phyloP scores from a whole-genome alignment of 768 basidiomycete genomes.

The Termitomyces titanicus region DNA sequence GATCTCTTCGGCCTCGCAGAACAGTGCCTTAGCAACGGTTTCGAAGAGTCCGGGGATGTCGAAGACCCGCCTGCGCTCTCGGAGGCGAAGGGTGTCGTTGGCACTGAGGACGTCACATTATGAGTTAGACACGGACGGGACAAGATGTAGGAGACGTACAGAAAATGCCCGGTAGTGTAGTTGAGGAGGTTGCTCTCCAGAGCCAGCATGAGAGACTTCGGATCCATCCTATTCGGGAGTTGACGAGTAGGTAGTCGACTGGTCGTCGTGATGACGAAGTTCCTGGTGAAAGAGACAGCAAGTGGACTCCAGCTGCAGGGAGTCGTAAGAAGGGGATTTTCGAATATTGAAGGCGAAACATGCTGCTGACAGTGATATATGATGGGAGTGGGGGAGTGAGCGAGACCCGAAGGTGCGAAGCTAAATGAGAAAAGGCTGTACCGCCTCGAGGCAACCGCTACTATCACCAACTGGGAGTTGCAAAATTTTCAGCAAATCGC shows the following conservation, averaged over 20 bases:
- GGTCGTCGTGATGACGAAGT: slow-evolving; percentile 14
- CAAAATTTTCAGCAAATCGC: too few relatives aligned
- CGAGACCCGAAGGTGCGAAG: too few relatives aligned
- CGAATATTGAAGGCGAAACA: slow-evolving; percentile 16
- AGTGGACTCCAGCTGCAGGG: slow-evolving; percentile 14
- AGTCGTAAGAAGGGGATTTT: slow-evolving; percentile 16
- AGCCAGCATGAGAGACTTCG: slow-evolving; percentile 21
- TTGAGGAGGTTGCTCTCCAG: slow-evolving; percentile 27
- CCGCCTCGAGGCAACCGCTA: too few relatives aligned
- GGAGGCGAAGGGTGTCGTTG: slow-evolving; percentile 31
- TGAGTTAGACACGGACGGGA: slow-evolving; percentile 19
- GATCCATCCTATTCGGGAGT: slow-evolving; percentile 6
- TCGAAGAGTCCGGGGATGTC: slow-evolving; percentile 21
- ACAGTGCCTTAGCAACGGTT: slow-evolving; percentile 22
- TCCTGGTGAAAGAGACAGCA: slow-evolving; percentile 6
- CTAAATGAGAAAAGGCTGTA: too few relatives aligned
- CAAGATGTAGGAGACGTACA: slow-evolving; percentile 31
- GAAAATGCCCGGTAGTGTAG: slow-evolving; percentile 31
- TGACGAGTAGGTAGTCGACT: slow-evolving; percentile 16
- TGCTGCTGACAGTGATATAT: too few relatives aligned
- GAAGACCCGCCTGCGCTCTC: slow-evolving; percentile 33
- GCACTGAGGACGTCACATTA: slow-evolving; percentile 20
- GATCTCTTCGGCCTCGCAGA: slow-evolving; percentile 28
- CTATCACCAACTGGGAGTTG: too few relatives aligned
- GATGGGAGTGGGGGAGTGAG: too few relatives aligned